Conservation (phyloP, 441 rosid species). For the Eutrema salsugineum region DNA sequence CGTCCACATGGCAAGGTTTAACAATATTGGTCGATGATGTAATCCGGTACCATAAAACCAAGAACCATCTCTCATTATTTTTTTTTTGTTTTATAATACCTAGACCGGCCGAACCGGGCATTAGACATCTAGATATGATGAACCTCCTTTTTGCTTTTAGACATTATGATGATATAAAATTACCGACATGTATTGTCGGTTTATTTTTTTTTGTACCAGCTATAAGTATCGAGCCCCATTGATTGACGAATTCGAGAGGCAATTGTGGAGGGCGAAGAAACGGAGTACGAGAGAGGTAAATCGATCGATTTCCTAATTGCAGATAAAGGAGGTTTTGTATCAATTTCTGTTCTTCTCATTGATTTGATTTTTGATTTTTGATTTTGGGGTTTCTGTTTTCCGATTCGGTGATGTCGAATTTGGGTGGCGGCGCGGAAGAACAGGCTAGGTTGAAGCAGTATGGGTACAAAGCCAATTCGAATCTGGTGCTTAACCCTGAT, state of each 20-base stretch:
- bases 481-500: constrained; percentile 66
- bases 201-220: not conserved
- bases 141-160: not conserved
- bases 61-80: too few species aligned
- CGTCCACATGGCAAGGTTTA: too few species aligned
- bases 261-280: not conserved
- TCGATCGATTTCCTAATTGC: not conserved
- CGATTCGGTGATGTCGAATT: constrained; percentile 45
- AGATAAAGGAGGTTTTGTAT: not conserved
- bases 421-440: constrained; percentile 90
- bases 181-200: not conserved
- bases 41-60: too few species aligned
- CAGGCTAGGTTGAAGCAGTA: constrained; percentile 82
- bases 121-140: too few species aligned
- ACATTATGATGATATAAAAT: too few species aligned
- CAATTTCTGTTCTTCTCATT: not conserved
- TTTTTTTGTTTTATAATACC: too few species aligned
- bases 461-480: constrained; percentile 75
- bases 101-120: not conserved
- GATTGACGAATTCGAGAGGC: not conserved
- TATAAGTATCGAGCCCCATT: not conserved
- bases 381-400: constrained; percentile 19
- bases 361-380: not conserved
- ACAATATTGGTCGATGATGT: not conserved
- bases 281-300: not conserved